phyloP scores from a whole-genome alignment of 306 rosid genomes.

The Macrotyloma uniflorum region DNA sequence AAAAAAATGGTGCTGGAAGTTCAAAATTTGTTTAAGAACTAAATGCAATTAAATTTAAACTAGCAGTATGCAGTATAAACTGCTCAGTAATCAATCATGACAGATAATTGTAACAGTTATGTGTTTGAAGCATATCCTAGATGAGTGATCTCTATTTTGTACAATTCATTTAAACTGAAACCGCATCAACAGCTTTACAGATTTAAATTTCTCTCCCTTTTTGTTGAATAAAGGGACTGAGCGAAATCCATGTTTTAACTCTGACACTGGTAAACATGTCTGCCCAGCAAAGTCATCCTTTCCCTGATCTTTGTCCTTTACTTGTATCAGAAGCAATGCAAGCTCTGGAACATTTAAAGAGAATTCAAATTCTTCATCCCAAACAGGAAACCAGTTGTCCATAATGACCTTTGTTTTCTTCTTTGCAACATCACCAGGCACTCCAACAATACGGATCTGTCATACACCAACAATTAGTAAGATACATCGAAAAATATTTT shows the following conservation, averaged over 20 bases:
- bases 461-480: not conserved
- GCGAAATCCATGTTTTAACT: constrained; percentile 70
- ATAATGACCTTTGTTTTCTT: constrained; percentile 61
- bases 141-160: not conserved
- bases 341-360: constrained; percentile 80
- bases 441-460: constrained; percentile 58
- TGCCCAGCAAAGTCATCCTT: constrained; percentile 91
- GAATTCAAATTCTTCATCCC: constrained; percentile 87
- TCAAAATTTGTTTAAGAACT: too few relatives aligned
- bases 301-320: constrained; percentile 72
- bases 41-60: too few relatives aligned
- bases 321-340: constrained; percentile 80
- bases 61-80: too few relatives aligned
- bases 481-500: not conserved
- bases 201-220: constrained; percentile 66
- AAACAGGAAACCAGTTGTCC: constrained; percentile 83
- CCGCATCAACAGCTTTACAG: constrained; percentile 64
- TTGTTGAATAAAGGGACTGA: constrained; percentile 67
- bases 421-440: constrained; percentile 65
- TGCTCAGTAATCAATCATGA: not conserved
- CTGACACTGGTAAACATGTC: constrained; percentile 84
- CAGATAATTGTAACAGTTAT: not conserved
- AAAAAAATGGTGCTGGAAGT: too few relatives aligned
- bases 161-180: constrained; percentile 53
- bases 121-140: not conserved